Conservation (phyloP, 768 basidiomycete species). For the Lentinula sp. region DNA sequence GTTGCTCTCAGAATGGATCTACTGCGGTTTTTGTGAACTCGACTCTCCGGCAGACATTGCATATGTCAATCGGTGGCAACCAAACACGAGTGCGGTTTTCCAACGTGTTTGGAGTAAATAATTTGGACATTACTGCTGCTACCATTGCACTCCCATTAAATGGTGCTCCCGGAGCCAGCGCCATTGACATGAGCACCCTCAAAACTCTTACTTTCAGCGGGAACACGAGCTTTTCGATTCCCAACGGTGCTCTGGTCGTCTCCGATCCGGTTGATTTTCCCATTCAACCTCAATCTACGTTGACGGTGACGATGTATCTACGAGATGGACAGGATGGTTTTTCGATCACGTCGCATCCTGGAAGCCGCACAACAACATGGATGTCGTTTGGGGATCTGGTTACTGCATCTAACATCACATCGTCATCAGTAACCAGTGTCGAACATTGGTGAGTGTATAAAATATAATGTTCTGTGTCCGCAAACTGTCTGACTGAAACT, state of each 20-base stretch:
- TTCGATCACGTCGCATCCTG: slow-evolving; percentile 40
- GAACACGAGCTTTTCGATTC: slow-evolving; percentile 28
- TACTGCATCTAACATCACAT: slow-evolving; percentile 21
- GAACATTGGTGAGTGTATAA: slow-evolving; percentile 6
- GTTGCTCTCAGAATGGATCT: slow-evolving; percentile 14
- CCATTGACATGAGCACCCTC: slow-evolving; percentile 27
- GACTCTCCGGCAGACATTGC: slow-evolving; percentile 45
- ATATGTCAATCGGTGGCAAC: slow-evolving; percentile 30
- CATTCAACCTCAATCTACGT: slow-evolving; percentile 28
- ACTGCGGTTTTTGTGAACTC: slow-evolving; percentile 34
- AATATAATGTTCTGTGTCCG: not conserved
- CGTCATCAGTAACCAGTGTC: slow-evolving; percentile 12
- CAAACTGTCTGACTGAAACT: not conserved
- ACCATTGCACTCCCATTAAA: slow-evolving; percentile 33
- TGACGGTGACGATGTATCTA: slow-evolving; percentile 36
- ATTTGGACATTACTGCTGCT: slow-evolving; percentile 37
- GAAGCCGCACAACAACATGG: slow-evolving; percentile 36
- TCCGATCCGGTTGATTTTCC: slow-evolving; percentile 38
- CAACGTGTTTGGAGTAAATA: slow-evolving; percentile 39
- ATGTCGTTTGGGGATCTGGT: slow-evolving; percentile 6
- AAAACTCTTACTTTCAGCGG: slow-evolving; percentile 39
- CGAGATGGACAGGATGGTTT: slow-evolving; percentile 33
- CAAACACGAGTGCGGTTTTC: slow-evolving; percentile 40
- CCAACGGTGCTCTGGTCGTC: slow-evolving; percentile 37
- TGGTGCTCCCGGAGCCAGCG: slow-evolving; percentile 28